These are phyloP conservation scores for Atkinsonella hypoxylon DNA, from an alignment of 2,329 filamentous ascomycete genomes.

Conservation along the genomic window DNA sequence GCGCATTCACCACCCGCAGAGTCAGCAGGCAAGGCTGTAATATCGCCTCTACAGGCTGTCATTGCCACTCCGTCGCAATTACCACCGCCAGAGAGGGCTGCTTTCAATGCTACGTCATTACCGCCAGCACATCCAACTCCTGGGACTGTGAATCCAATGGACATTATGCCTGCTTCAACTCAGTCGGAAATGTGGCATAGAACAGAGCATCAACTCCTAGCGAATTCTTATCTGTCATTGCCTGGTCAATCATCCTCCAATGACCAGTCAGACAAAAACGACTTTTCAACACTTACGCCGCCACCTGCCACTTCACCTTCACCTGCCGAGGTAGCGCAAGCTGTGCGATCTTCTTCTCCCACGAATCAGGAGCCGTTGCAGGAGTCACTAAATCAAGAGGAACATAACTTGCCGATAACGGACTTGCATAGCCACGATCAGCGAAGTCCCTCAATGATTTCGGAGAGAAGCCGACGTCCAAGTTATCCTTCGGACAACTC, in stretches of 20 bases:
- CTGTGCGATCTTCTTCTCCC: conserved; percentile 17
- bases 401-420: conserved; percentile 13
- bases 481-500: conserved; percentile 29
- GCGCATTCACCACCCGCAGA: conserved; percentile 3
- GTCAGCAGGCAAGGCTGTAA: conserved; percentile 5
- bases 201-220: conserved; percentile 24
- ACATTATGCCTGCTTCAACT: conserved; percentile 35
- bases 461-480: conserved; percentile 16
- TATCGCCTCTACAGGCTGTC: not conserved
- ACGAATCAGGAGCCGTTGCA: conserved; percentile 7
- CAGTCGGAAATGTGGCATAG: conserved; percentile 25
- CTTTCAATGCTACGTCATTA: conserved; percentile 15
- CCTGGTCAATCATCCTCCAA: conserved; percentile 4
- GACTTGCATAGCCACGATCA: conserved; percentile 15
- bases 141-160: conserved; percentile 41
- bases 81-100: not conserved
- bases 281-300: conserved; percentile 7
- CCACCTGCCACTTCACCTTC: conserved; percentile 10
- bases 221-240: conserved; percentile 16
- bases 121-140: conserved; percentile 25
- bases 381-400: conserved; percentile 10
- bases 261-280: conserved; percentile 2
- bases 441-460: conserved; percentile 12
- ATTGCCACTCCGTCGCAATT: conserved; percentile 2
- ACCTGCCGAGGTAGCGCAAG: conserved; percentile 11